phyloP scores from a whole-genome alignment of 2,329 filamentous ascomycete species.

The Nemania diffusa region DNA sequence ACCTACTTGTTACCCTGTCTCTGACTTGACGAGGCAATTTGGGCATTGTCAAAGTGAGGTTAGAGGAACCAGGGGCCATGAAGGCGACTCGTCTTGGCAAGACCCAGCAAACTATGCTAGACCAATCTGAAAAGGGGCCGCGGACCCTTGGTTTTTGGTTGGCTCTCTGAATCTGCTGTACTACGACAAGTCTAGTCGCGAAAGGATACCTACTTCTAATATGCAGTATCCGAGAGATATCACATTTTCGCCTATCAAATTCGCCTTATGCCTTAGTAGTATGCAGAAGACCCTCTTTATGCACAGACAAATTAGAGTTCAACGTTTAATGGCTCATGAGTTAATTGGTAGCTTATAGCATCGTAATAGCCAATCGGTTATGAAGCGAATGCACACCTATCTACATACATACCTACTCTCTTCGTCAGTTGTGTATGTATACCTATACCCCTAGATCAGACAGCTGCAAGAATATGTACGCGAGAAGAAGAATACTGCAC shows the following conservation, averaged over 20 bases:
- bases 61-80: constrained; percentile 17
- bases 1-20: neutral
- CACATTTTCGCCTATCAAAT: constrained; percentile 22
- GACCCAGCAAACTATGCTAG: constrained; percentile 6
- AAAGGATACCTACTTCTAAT: neutral
- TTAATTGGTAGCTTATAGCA: constrained; percentile 23
- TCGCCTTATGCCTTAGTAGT: constrained; percentile 4
- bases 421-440: no score
- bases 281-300: neutral
- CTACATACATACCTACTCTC: neutral
- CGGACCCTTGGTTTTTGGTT: constrained; percentile 21
- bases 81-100: constrained; percentile 6
- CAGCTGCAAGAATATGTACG: constrained; percentile 10
- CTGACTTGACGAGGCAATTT: constrained; percentile 9
- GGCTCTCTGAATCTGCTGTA: constrained; percentile 17
- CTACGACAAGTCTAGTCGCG: neutral
- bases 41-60: constrained; percentile 15
- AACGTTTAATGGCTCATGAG: neutral
- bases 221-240: constrained; percentile 24
- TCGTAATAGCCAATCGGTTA: constrained; percentile 21
- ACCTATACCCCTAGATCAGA: constrained; percentile 1
- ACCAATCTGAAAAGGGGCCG: constrained; percentile 30
- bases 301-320: constrained; percentile 22
- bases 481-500: neutral
- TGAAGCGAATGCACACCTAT: constrained; percentile 8